Base-by-base conservation (phyloP, 306 rosid species). In the Acacia acuminata region DNA sequence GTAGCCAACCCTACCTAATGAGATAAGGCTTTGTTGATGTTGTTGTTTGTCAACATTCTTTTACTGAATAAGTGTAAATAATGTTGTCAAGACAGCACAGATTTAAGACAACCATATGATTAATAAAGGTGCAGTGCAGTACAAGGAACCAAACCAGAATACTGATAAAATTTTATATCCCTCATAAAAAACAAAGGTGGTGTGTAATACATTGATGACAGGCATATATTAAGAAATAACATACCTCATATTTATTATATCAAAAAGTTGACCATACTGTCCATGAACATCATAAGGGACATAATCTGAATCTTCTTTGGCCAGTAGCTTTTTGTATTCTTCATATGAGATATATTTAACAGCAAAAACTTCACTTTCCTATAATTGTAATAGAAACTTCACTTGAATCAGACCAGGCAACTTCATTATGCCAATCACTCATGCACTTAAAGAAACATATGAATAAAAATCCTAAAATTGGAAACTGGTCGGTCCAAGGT, bases 361-460 rank as follows among this genome's bases (percentile, higher is more conserved):
- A 58, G 94, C 98, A 78, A 98, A 93, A 58, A 96, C 98, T 90
- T 96, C 99, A 12, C 90, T 13, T 90, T 96, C 98, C 99, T 93
- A 77, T 66, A 83, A 87, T 45, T 50, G 38, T 9, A 48, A 13
- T 65, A 84, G 64, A 71, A 67, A 84, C 82, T 71, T 60, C 67
- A 61, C 40, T 77, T 67, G 67, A 50, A 82, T 8, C 22, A n/a
- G 30, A 51, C 77, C 85, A 82, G 30, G 74, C 19, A 69, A 84
- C 30, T 69, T 45, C 15, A 24, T 44, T 32, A 70, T 6, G 77
- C 51, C 64, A 74, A 40, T 86, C 34, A 72, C 42, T 68, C 69
- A 73, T 30, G 68, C 15, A 66, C 65, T 40, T n/a, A 3, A 25
- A 72, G 27, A 86, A 72, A 45, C n/a, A n/a, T 77, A 58, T 36